phyloP scores from a whole-genome alignment of 352 stramenopile genomes.

The Phytophthora hibernalis region DNA sequence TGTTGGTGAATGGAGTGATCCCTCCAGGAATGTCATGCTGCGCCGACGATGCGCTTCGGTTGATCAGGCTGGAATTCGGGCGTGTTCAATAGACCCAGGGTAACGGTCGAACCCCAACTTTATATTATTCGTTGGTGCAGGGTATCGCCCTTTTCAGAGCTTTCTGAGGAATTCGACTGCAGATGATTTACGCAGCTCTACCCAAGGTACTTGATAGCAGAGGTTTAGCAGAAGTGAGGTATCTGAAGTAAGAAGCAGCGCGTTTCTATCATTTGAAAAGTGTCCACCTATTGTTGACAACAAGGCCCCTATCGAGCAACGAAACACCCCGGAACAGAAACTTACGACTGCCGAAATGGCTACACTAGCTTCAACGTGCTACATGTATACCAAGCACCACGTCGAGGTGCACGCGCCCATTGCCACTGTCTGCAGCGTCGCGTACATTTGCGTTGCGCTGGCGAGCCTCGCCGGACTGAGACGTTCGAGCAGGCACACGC shows the following conservation, averaged over 20 bases:
- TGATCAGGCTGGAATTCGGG: slow-evolving; percentile 18
- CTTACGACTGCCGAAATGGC: slow-evolving; percentile 28
- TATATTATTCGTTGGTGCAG: neutral
- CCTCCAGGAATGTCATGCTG: neutral
- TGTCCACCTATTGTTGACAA: neutral
- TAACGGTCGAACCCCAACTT: slow-evolving; percentile 1
- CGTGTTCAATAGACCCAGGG: slow-evolving; percentile 25
- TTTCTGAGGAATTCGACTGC: neutral
- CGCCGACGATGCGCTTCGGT: slow-evolving; percentile 16
- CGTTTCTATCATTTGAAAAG: neutral
- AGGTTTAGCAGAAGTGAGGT: neutral
- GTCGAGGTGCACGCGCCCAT: slow-evolving; percentile 71
- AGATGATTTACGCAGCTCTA: no score
- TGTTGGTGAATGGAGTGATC: neutral
- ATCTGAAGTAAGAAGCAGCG: neutral
- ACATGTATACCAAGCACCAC: slow-evolving; percentile 64
- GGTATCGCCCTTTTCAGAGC: neutral
- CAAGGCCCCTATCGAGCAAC: neutral
- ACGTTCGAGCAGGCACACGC: slow-evolving; percentile 47
- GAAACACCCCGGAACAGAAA: slow-evolving; percentile 3
- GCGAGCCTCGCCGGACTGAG: slow-evolving; percentile 49
- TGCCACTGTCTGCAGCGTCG: slow-evolving; percentile 48
- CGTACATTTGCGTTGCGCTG: slow-evolving; percentile 50
- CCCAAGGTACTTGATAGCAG: neutral
- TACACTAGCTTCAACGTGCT: slow-evolving; percentile 17